Evolutionary conservation across 768 basidiomycete species (phyloP), one percentile per base, ranked within the genome.

Genomic region (Mycena sanguinolenta): DNA sequence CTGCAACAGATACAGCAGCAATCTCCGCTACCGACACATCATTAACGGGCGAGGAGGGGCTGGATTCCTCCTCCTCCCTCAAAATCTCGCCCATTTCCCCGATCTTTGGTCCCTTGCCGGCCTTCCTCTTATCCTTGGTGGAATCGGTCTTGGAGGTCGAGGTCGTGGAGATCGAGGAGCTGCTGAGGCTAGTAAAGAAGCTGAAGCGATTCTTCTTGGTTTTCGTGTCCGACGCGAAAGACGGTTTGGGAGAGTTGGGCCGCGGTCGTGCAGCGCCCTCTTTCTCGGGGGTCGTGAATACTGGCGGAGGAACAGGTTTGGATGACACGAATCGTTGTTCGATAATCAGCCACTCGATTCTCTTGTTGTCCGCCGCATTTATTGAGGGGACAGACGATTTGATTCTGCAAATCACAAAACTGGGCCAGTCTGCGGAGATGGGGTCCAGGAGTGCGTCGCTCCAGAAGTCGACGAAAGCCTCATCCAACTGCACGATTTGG

Each of bases 401-500:
- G 60, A 95, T 85, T 77, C 90, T 90, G 78, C 91, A 92, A 17
- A 95, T 77, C 46, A 92, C 86, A 72, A 94, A 93, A 6, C 84
- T 80, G 16, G 92, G 93, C 92, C 91, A 94, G 50, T 81, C 78
- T 1, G 84, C 78, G 0, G 91, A 82, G 66, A 93, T 86, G 21
- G 92, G 89, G 74, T 95, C 93, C 19, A 90, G 81, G 36, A 94
- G 76, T 2, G 92, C 87, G 75, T 95, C 93, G 59, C 85, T 87
- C 92, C 93, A 95, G 76, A 94, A 94, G 78, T 95, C 93, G 63
- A 94, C 80, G 77, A 95, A 95, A 1, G 93, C 92, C 74, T 95
- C 93, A 74, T 95, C 94, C 14, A 95, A 75, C 69, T 89, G 85
- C n/a, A 90, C 80, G 39, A 88, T 72, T 17, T 84, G 80, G 14